phyloP scores from a whole-genome alignment of 345 rosid species.

The Schrenkiella parvula region DNA sequence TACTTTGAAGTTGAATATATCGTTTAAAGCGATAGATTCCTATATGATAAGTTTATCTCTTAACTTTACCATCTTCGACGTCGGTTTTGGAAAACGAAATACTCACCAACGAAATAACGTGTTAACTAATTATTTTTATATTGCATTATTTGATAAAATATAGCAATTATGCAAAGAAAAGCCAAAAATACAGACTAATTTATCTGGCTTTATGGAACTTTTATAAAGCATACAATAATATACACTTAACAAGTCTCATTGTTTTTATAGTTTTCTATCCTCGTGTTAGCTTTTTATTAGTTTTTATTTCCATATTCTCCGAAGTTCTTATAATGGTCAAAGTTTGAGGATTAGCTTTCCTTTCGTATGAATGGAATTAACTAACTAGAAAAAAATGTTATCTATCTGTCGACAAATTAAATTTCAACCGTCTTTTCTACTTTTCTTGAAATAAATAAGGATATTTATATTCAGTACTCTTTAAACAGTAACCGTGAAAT shows the following conservation, averaged over 20 bases:
- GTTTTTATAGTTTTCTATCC: neutral
- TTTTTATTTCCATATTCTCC: conserved; percentile 3
- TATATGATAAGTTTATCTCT: neutral
- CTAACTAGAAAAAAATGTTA: neutral
- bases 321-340: conserved; percentile 21
- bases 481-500: neutral
- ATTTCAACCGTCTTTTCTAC: no score
- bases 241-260: neutral
- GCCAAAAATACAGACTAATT: neutral
- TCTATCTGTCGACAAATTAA: neutral
- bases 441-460: neutral
- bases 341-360: conserved; percentile 18
- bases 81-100: neutral
- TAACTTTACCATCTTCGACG: neutral
- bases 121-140: neutral
- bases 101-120: neutral
- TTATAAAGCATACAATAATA: neutral
- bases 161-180: neutral
- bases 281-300: conserved; percentile 9
- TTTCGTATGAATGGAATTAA: neutral
- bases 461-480: neutral
- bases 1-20: neutral
- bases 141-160: conserved; percentile 1
- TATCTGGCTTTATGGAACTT: neutral
- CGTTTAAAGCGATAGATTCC: neutral